phyloP scores from a whole-genome alignment of 805 yeast species.

The Candida saitoana region DNA sequence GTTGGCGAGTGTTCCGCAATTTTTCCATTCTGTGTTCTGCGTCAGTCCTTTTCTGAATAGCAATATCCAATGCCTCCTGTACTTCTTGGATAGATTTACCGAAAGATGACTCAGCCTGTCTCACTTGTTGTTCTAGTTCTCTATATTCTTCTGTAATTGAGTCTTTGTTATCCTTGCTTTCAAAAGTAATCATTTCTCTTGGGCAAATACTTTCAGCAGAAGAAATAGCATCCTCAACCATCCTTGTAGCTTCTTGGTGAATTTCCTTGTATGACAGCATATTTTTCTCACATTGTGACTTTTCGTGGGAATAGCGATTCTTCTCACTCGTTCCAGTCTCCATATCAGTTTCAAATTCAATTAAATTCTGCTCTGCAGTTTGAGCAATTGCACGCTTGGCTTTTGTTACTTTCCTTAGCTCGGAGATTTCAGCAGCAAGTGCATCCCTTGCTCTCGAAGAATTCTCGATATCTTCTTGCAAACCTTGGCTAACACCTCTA shows the following conservation, averaged over 20 bases:
- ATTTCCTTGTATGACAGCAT: slow-evolving; percentile 3
- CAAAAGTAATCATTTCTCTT: slow-evolving; percentile 40
- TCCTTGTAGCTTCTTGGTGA: neutral
- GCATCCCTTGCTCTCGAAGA: slow-evolving; percentile 6
- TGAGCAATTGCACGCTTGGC: slow-evolving; percentile 11
- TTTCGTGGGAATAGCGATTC: slow-evolving; percentile 7
- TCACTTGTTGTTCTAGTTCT: slow-evolving; percentile 43
- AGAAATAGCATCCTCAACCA: slow-evolving; percentile 6
- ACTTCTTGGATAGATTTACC: slow-evolving; percentile 58
- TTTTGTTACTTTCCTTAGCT: slow-evolving; percentile 16
- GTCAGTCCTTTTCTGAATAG: slow-evolving; percentile 39
- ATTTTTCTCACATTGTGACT: slow-evolving; percentile 7
- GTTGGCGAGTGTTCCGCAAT: slow-evolving; percentile 22
- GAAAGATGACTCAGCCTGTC: slow-evolving; percentile 48
- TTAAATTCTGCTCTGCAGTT: slow-evolving; percentile 29
- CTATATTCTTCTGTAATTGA: slow-evolving; percentile 48
- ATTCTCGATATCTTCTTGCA: slow-evolving; percentile 18
- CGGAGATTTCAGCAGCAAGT: slow-evolving; percentile 17
- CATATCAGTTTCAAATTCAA: slow-evolving; percentile 13
- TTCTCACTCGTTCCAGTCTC: slow-evolving; percentile 3
- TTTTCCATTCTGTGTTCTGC: slow-evolving; percentile 39
- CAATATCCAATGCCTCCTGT: slow-evolving; percentile 41
- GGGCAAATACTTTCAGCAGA: slow-evolving; percentile 42
- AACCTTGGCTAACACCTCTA: slow-evolving; percentile 26
- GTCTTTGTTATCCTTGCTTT: slow-evolving; percentile 41